phyloP scores from a whole-genome alignment of 805 yeast species.

The baker's yeast (Saccharomyces cerevisiae) region DNA sequence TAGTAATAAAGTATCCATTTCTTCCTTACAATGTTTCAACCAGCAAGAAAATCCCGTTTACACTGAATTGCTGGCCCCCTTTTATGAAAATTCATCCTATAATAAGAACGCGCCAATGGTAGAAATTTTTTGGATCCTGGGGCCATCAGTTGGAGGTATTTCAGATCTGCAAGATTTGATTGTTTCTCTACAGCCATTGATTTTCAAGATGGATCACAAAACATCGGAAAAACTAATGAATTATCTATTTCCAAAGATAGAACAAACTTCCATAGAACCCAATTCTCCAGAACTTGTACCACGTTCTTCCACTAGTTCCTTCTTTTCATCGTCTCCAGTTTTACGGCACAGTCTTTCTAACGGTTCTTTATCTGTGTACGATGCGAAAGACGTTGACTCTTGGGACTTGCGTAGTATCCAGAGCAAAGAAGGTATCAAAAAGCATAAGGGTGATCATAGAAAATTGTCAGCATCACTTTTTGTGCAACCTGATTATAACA shows the following conservation, averaged over 20 bases:
- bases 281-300: not conserved
- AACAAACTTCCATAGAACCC: not conserved
- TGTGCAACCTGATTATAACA: slow-evolving; percentile 27
- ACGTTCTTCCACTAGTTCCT: not conserved
- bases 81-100: slow-evolving; percentile 15
- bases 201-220: slow-evolving; percentile 47
- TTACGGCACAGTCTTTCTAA: slow-evolving; percentile 6
- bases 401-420: slow-evolving; percentile 13
- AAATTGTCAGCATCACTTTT: slow-evolving; percentile 9
- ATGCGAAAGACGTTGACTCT: slow-evolving; percentile 11
- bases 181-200: slow-evolving; percentile 45
- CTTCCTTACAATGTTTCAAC: slow-evolving; percentile 45
- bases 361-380: slow-evolving; percentile 2
- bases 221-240: slow-evolving; percentile 43
- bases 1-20: slow-evolving; percentile 38
- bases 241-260: slow-evolving; percentile 39
- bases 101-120: slow-evolving; percentile 31
- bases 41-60: slow-evolving; percentile 40
- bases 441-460: slow-evolving; percentile 5
- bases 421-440: slow-evolving; percentile 1
- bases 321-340: not conserved
- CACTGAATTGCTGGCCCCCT: slow-evolving; percentile 46
- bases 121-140: slow-evolving; percentile 44
- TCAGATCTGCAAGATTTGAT: slow-evolving; percentile 43
- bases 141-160: slow-evolving; percentile 60